These are phyloP conservation scores for Beta lomatogona DNA, from an alignment of 179 eudicot species.

Conservation along the genomic window DNA sequence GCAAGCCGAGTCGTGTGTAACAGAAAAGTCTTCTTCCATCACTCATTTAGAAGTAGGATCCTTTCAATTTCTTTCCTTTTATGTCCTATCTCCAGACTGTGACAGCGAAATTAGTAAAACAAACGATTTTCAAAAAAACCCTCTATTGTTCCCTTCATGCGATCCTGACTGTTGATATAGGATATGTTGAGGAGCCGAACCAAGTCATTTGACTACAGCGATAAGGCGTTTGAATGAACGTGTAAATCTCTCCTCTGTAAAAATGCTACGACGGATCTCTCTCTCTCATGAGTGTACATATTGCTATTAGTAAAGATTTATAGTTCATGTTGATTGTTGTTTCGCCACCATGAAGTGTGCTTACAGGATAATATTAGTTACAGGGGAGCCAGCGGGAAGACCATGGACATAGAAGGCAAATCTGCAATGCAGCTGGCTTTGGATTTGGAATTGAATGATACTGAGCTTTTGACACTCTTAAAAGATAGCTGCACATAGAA, in stretches of 20 bases:
- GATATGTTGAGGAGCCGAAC: too few species aligned
- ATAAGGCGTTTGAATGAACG: neutral
- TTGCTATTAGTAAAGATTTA: neutral
- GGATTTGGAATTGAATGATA: conserved; percentile 52
- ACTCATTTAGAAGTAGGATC: too few species aligned
- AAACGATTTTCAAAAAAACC: too few species aligned
- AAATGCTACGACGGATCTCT: neutral
- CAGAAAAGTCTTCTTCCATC: neutral
- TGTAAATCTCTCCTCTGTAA: neutral
- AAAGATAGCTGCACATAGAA: conserved; percentile 49
- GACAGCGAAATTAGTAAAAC: too few species aligned
- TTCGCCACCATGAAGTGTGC: neutral
- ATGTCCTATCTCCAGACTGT: too few species aligned
- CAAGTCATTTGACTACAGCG: too few species aligned
- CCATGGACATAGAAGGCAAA: conserved; percentile 61
- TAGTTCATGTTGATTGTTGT: neutral
- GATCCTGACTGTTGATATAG: too few species aligned
- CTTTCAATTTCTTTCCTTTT: too few species aligned
- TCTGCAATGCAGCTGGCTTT: conserved; percentile 56
- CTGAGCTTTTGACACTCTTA: conserved; percentile 62
- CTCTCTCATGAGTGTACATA: too few species aligned
- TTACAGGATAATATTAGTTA: neutral
- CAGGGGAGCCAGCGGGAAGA: conserved; percentile 76
- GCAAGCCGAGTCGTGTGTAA: neutral
- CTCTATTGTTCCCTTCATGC: too few species aligned